Conservation (phyloP, 768 basidiomycete species). For the Pleurotus sapidus region DNA sequence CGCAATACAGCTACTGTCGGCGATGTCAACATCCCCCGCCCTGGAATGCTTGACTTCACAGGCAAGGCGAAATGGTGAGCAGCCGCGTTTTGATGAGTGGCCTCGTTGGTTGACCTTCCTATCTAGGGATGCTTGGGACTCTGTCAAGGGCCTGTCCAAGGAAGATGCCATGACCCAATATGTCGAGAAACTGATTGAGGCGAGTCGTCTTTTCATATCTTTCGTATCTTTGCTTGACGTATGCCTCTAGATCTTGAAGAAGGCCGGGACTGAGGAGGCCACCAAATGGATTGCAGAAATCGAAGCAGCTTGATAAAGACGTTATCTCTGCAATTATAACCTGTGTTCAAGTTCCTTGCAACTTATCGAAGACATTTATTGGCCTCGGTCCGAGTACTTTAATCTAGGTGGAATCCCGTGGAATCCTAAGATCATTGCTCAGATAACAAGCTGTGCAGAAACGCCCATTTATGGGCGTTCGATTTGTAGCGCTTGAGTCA, state of each 20-base stretch:
- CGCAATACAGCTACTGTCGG: slow-evolving; percentile 62
- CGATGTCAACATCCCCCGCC: slow-evolving; percentile 60
- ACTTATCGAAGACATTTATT: not conserved
- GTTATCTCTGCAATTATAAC: not conserved
- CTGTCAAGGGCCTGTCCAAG: slow-evolving; percentile 56
- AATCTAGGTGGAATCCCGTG: not conserved
- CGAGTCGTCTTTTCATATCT: slow-evolving; percentile 24
- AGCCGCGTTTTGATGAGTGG: slow-evolving; percentile 9
- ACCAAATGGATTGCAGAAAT: slow-evolving; percentile 59
- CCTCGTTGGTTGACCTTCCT: slow-evolving; percentile 10
- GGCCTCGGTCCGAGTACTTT: not conserved
- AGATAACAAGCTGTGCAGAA: slow-evolving; percentile 3
- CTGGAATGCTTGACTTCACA: slow-evolving; percentile 80
- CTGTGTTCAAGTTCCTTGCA: not conserved
- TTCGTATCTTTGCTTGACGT: slow-evolving; percentile 1
- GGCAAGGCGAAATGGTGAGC: slow-evolving; percentile 89
- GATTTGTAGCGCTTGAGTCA: slow-evolving; percentile 4
- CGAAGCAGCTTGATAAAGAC: slow-evolving; percentile 39
- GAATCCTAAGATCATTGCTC: not conserved
- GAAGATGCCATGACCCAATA: slow-evolving; percentile 75
- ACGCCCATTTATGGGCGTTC: slow-evolving; percentile 6
- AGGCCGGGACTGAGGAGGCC: slow-evolving; percentile 45
- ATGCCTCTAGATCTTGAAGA: slow-evolving; percentile 52
- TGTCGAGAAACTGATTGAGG: slow-evolving; percentile 71
- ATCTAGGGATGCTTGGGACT: slow-evolving; percentile 83